Percentiles rank a stretch among this genome's conserved stretches.
Conservation (phyloP, 2,329 filamentous ascomycete genomes). For the Annulohypoxylon truncatum region DNA sequence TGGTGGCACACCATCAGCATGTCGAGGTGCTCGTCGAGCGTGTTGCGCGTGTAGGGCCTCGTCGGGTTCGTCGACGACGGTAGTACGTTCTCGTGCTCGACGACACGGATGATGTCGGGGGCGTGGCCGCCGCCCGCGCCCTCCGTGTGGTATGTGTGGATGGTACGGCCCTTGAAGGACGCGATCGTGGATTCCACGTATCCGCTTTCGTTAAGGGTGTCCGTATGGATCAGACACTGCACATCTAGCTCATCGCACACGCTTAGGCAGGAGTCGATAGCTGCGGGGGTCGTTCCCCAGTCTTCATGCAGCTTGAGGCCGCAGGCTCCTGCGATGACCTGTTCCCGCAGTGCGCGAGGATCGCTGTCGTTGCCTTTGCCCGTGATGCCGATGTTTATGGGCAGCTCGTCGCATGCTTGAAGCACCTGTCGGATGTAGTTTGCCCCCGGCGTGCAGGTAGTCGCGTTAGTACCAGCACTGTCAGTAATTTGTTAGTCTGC, state of each 20-base stretch:
- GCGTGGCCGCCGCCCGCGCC: conserved; percentile 95
- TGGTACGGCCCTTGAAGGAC: conserved; percentile 87
- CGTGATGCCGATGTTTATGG: conserved; percentile 90
- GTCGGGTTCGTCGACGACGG: conserved; percentile 94
- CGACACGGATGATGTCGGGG: conserved; percentile 94
- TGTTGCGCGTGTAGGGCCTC: conserved; percentile 89
- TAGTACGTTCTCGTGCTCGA: conserved; percentile 88
- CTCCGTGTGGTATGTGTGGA: conserved; percentile 98
- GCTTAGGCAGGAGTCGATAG: conserved; percentile 85
- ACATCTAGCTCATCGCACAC: conserved; percentile 94
- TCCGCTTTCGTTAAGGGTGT: conserved; percentile 96
- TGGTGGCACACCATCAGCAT: conserved; percentile 99
- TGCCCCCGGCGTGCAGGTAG: conserved; percentile 90
- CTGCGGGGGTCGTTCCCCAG: conserved; percentile 91
- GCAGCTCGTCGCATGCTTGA: conserved; percentile 83
- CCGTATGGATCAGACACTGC: conserved; percentile 94
- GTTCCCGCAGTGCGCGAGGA: conserved; percentile 77
- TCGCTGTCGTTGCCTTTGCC: conserved; percentile 92
- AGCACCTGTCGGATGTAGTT: conserved; percentile 90
- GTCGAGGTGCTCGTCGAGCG: conserved; percentile 94
- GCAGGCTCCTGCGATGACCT: conserved; percentile 84
- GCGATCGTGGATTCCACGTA: conserved; percentile 92
- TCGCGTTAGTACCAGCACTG: conserved; percentile 88
- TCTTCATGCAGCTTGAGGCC: conserved; percentile 96
- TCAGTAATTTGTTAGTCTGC: conserved; percentile 40